These are phyloP conservation scores for Ramaria sp. DNA, from an alignment of 768 basidiomycete species.

Conservation along the genomic window DNA sequence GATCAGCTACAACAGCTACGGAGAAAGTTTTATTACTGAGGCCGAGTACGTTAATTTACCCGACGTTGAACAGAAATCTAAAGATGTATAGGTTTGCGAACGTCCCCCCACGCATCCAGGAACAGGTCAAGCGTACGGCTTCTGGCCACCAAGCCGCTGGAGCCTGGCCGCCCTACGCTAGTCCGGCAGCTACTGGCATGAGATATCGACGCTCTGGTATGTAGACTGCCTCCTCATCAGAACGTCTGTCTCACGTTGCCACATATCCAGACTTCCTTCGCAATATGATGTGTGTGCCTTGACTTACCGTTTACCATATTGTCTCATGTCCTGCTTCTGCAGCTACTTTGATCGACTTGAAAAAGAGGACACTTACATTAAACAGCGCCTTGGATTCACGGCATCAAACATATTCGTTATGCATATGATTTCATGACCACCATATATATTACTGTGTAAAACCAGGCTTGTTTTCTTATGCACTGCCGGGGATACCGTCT, in stretches of 20 bases:
- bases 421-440: constrained; percentile 40
- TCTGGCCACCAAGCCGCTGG: constrained; percentile 24
- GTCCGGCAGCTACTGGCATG: neutral
- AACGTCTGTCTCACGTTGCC: no score
- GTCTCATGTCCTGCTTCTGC: constrained; percentile 1
- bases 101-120: constrained; percentile 55
- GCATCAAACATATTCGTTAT: constrained; percentile 76
- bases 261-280: constrained; percentile 58
- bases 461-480: no score
- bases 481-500: no score
- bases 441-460: neutral
- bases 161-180: constrained; percentile 1
- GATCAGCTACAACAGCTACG: neutral
- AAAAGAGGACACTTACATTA: constrained; percentile 50
- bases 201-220: neutral
- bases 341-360: constrained; percentile 54
- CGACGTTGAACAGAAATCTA: neutral
- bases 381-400: constrained; percentile 55
- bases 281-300: constrained; percentile 33
- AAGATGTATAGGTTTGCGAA: constrained; percentile 28
- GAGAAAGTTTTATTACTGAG: neutral
- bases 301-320: neutral
- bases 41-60: neutral
- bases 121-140: constrained; percentile 58
- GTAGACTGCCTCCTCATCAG: neutral